Evolutionary conservation across 2,329 filamentous ascomycete species (phyloP), one percentile per base, ranked within the genome.

Genomic region (Aspergillus calidoustus): DNA sequence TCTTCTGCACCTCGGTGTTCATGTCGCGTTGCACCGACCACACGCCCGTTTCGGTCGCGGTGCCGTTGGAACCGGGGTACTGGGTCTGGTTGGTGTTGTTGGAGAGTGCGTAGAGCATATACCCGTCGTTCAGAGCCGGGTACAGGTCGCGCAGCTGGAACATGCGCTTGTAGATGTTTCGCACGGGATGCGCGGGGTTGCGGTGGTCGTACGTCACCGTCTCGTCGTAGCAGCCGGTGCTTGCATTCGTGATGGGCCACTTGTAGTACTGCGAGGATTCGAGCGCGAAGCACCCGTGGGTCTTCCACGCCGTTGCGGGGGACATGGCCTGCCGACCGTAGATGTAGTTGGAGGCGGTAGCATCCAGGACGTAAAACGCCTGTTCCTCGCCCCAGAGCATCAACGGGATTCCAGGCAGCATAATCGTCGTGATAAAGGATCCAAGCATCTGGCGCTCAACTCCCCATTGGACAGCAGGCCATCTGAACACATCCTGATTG

Each of bases 341-440:
- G 46, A 89, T 81, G 69, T 89, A 89, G 68, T 89, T 89, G 59
- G 77, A 76, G 3, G 87, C 87, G 0, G 86, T 88, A 60, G 85
- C 88, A 69, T 89, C 87, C 2, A 89, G 75, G 0, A 87, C 76
- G 66, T 89, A 89, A 63, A 86, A 87, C 0, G 83, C 84, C 72
- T 89, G 87, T 69, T 89, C 87, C 69, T 89, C 87, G 22, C 87
- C 87, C 84, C 86, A 89, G n/a, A 84, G 80, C 11, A 88, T 73
- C 34, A 87, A 71, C 0, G 87, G 85, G 30, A 88, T 86, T 15
- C 87, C 87, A 0, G 87, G 86, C 71, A 89, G 79, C 49, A 86
- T 76, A 52, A 89, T 69, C 0, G 85, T 86, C 1, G 84, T 85
- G 48, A 89, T 80, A 67, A 86, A 88, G 11, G 84, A 77, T 4